Percentiles rank a stretch among this genome's conserved stretches.
Conservation (phyloP, 2,329 filamentous ascomycete species). For the Arachnopeziza araneosa region DNA sequence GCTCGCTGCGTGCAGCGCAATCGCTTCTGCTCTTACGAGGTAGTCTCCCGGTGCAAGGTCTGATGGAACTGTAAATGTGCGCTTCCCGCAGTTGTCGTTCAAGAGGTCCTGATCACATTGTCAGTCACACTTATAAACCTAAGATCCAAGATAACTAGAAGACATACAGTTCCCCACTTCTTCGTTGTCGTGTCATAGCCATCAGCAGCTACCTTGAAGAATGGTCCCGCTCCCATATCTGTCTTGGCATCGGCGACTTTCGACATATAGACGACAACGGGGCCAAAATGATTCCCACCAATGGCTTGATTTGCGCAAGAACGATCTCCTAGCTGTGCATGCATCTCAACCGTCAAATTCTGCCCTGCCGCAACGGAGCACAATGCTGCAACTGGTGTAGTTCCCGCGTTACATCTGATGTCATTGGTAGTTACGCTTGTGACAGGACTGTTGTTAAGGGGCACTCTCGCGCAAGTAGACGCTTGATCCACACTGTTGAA, state of each 20-base stretch:
- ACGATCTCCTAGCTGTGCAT: constrained; percentile 45
- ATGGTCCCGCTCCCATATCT: constrained; percentile 39
- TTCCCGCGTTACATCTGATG: constrained; percentile 44
- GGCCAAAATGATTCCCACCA: constrained; percentile 48
- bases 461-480: constrained; percentile 43
- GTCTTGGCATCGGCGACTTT: constrained; percentile 43
- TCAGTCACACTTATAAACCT: neutral
- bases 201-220: constrained; percentile 43
- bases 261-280: constrained; percentile 46
- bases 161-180: constrained; percentile 2
- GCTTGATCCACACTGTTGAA: constrained; percentile 34
- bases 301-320: constrained; percentile 44
- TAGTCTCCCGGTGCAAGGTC: constrained; percentile 50
- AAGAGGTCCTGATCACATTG: constrained; percentile 9
- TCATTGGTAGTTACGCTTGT: constrained; percentile 42
- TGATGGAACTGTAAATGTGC: constrained; percentile 43
- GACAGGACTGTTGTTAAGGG: constrained; percentile 46
- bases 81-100: constrained; percentile 38
- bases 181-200: neutral
- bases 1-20: constrained; percentile 47
- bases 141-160: neutral
- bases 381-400: constrained; percentile 31
- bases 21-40: constrained; percentile 48
- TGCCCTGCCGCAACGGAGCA: constrained; percentile 31
- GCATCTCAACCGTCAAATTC: constrained; percentile 52